Evolutionary conservation across 306 rosid genomes (phyloP).

Genomic region (Prunus persica): DNA sequence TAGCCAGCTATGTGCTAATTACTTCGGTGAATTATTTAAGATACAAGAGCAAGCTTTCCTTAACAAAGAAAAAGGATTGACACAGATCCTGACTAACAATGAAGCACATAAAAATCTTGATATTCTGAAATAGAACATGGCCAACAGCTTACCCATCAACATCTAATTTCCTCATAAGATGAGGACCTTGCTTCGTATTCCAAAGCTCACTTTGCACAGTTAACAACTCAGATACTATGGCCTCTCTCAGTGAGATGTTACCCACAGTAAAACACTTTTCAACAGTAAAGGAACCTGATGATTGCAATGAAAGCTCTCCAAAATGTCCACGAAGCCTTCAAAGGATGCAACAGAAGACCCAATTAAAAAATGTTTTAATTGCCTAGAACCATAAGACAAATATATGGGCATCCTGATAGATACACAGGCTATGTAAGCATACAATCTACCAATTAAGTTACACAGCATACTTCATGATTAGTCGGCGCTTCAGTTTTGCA

Average conservation of each 20-base stretch:
- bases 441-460: slow-evolving; percentile 17
- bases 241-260: slow-evolving; percentile 71
- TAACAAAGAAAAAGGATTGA: neutral
- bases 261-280: slow-evolving; percentile 71
- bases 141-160: slow-evolving; percentile 63
- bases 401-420: slow-evolving; percentile 14
- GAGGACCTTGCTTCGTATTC: slow-evolving; percentile 81
- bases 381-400: neutral
- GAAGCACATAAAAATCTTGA: slow-evolving; percentile 10
- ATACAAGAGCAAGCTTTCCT: neutral
- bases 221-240: slow-evolving; percentile 75
- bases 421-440: slow-evolving; percentile 7
- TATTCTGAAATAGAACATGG: slow-evolving; percentile 23
- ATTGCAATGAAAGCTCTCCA: slow-evolving; percentile 70
- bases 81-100: neutral
- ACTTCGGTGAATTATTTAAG: neutral
- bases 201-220: slow-evolving; percentile 64
- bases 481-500: slow-evolving; percentile 63
- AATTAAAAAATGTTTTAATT: neutral
- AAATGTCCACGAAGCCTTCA: slow-evolving; percentile 71
- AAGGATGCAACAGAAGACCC: slow-evolving; percentile 17
- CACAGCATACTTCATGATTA: slow-evolving; percentile 58
- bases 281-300: slow-evolving; percentile 72
- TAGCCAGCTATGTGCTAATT: neutral
- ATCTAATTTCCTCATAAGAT: slow-evolving; percentile 77